Evolutionary conservation across 805 yeast genomes (phyloP).

Genomic region (Komagataella pastoris): DNA sequence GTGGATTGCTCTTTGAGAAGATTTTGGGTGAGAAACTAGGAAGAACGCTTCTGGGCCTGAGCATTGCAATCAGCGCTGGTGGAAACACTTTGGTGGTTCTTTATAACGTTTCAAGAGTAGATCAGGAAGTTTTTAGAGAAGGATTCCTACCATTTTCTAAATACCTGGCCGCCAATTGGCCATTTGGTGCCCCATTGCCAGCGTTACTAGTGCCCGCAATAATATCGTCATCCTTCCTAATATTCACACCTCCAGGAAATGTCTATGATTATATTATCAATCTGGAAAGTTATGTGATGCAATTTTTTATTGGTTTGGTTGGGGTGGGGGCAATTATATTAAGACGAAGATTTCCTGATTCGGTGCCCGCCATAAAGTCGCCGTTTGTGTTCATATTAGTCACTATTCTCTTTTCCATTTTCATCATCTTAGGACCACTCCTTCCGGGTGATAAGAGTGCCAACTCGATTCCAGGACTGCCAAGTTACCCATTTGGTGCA

Average conservation of each 20-base stretch:
- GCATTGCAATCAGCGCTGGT: conserved; percentile 40
- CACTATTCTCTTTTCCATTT: conserved; percentile 29
- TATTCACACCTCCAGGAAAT: conserved; percentile 32
- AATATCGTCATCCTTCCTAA: conserved; percentile 25
- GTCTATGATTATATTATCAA: conserved; percentile 37
- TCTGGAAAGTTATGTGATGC: conserved; percentile 37
- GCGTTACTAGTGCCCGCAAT: conserved; percentile 28
- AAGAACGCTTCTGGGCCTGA: conserved; percentile 28
- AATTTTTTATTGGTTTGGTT: conserved; percentile 34
- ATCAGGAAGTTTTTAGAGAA: conserved; percentile 44
- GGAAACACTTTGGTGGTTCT: conserved; percentile 43
- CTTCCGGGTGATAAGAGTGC: conserved; percentile 24
- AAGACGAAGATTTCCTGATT: conserved; percentile 32
- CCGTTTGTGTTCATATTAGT: conserved; percentile 31
- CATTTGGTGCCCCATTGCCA: conserved; percentile 37
- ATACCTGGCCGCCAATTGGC: conserved; percentile 41
- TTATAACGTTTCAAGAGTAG: conserved; percentile 37
- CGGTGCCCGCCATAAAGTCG: conserved; percentile 38
- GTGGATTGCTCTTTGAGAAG: conserved; percentile 36
- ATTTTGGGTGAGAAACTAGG: conserved; percentile 38
- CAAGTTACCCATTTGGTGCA: conserved; percentile 35
- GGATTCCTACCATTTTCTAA: conserved; percentile 38
- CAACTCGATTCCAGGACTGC: conserved; percentile 23
- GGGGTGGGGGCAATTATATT: conserved; percentile 46
- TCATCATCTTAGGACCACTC: conserved; percentile 39